A percentile compares a stretch with the other conserved stretches of the same genome.
These are phyloP conservation scores for Maudiozyma pseudohumilis DNA, from an alignment of 805 yeast genomes.

Conservation along the genomic window DNA sequence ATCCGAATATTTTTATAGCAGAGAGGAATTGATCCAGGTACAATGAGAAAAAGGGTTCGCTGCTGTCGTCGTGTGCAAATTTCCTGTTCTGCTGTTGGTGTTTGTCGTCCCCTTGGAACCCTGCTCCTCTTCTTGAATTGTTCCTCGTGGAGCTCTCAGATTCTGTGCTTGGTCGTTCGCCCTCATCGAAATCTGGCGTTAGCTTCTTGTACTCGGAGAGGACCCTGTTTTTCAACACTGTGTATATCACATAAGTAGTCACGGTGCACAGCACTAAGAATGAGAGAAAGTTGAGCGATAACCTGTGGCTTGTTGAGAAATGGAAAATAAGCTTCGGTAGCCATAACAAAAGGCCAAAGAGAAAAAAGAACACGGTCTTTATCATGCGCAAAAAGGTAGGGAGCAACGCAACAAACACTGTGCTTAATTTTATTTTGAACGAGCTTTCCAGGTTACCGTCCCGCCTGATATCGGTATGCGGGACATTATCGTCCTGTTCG, in stretches of 20 bases:
- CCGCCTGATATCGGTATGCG: too few species aligned
- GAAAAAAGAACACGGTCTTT: neutral
- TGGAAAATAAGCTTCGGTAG: neutral
- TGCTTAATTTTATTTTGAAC: neutral
- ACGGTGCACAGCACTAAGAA: slow-evolving; percentile 6
- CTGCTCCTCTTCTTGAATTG: neutral
- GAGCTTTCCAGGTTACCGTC: too few species aligned
- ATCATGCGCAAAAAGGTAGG: neutral
- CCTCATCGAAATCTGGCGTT: slow-evolving; percentile 9
- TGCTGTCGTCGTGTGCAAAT: neutral
- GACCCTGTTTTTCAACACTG: slow-evolving; percentile 15
- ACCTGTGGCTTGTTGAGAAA: neutral
- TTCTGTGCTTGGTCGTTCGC: neutral
- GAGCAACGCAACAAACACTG: neutral
- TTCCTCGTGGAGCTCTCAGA: too few species aligned
- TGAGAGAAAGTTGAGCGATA: neutral
- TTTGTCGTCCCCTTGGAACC: neutral
- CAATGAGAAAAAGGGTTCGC: slow-evolving; percentile 31
- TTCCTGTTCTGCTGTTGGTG: neutral
- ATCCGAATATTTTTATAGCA: slow-evolving; percentile 91
- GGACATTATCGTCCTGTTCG: too few species aligned
- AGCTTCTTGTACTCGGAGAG: slow-evolving; percentile 22
- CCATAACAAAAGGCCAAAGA: neutral
- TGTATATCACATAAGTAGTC: slow-evolving; percentile 12
- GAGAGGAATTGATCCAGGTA: slow-evolving; percentile 82